Conservation (phyloP, 345 rosid genomes). For the Boechera divaricarpa region DNA sequence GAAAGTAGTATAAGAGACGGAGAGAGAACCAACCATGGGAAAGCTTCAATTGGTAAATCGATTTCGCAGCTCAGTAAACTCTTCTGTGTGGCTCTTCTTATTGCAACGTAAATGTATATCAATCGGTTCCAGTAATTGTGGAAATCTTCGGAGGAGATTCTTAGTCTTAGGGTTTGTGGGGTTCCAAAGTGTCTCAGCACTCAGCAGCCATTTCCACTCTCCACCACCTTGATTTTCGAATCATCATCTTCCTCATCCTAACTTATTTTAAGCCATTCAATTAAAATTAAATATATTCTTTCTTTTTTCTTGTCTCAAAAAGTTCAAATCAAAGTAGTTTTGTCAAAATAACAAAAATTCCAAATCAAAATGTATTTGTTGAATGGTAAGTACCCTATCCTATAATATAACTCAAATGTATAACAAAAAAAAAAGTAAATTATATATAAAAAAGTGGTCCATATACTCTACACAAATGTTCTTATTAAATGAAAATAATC, state of each 20-base stretch:
- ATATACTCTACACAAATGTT: too few species aligned
- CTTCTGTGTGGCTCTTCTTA: conserved; percentile 19
- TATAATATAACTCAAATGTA: background rate
- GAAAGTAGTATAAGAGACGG: background rate
- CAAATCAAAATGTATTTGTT: background rate
- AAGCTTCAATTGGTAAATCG: conserved; percentile 10
- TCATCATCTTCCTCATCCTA: conserved; percentile 29
- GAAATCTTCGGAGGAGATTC: background rate
- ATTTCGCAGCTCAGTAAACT: background rate
- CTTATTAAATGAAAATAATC: background rate
- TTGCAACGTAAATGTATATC: conserved; percentile 16
- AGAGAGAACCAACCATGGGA: conserved; percentile 38
- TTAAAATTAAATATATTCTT: background rate
- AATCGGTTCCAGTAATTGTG: background rate
- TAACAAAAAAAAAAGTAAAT: background rate
- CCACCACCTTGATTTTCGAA: conserved; percentile 40
- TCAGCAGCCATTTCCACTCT: conserved; percentile 25
- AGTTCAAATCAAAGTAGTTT: background rate
- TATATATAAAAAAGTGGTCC: background rate
- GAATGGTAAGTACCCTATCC: background rate
- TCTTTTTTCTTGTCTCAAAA: background rate
- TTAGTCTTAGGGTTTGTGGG: conserved; percentile 33
- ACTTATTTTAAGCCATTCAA: conserved; percentile 29
- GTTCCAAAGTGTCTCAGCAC: background rate
- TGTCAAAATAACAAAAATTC: background rate